Conservation (phyloP, 2,329 filamentous ascomycete species). For the Ilyonectria mors-panacis region DNA sequence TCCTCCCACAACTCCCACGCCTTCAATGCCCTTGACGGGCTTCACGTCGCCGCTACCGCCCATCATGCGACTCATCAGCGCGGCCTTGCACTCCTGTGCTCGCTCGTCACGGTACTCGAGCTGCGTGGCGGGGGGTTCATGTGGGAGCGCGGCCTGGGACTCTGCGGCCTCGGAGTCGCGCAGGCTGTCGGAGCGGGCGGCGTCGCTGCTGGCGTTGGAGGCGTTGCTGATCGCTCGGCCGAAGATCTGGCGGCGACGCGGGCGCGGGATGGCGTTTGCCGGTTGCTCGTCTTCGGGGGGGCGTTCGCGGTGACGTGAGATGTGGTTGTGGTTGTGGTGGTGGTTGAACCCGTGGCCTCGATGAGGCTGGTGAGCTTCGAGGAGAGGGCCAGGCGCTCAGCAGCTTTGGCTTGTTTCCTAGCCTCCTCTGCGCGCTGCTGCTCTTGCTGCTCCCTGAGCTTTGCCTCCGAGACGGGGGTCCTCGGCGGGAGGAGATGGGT, state of each 20-base stretch:
- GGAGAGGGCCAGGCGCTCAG: constrained; percentile 59
- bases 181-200: constrained; percentile 55
- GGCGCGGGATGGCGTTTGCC: constrained; percentile 36
- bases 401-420: constrained; percentile 50
- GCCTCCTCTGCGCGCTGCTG: constrained; percentile 41
- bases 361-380: constrained; percentile 62
- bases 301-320: constrained; percentile 28
- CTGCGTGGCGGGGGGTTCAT: constrained; percentile 64
- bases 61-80: constrained; percentile 63
- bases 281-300: constrained; percentile 33
- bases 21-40: constrained; percentile 24
- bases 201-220: constrained; percentile 65
- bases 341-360: constrained; percentile 46
- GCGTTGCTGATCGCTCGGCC: constrained; percentile 72
- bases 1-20: constrained; percentile 28
- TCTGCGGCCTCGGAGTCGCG: constrained; percentile 43
- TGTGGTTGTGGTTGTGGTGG: background rate
- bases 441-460: constrained; percentile 27
- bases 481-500: background rate
- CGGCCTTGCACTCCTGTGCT: constrained; percentile 60
- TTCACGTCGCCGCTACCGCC: constrained; percentile 41
- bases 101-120: constrained; percentile 68
- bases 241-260: constrained; percentile 65
- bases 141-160: constrained; percentile 32
- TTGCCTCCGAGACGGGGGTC: constrained; percentile 15